Evolutionary conservation across 345 rosid species (phyloP).

Genomic region (Sisymbrium irio): DNA sequence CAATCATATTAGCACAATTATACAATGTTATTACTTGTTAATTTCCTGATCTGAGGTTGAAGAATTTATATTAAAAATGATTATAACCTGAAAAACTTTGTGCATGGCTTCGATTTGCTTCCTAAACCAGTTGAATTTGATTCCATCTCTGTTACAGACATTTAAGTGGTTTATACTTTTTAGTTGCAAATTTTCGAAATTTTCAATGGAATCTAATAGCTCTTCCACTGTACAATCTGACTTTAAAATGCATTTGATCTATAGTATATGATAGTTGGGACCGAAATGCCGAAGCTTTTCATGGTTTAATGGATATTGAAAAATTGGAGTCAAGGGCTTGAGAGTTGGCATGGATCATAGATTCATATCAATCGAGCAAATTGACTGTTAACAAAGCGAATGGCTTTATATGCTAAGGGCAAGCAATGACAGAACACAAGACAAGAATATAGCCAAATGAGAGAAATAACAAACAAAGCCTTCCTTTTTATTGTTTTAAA

Average conservation of each 20-base stretch:
- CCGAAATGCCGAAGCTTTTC: neutral
- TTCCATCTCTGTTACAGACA: conserved; percentile 87
- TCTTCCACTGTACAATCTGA: neutral
- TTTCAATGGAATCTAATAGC: conserved; percentile 6
- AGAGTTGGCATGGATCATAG: neutral
- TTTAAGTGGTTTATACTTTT: conserved; percentile 35
- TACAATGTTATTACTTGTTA: conserved; percentile 1
- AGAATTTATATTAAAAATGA: conserved; percentile 41
- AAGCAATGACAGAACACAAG: neutral
- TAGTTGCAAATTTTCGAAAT: conserved; percentile 19
- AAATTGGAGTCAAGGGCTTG: neutral
- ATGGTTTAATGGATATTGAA: neutral
- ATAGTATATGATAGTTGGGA: neutral
- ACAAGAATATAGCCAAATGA: too few relatives aligned
- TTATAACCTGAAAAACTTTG: conserved; percentile 96
- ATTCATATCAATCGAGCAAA: neutral
- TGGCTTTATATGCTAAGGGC: too few relatives aligned
- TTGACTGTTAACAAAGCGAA: neutral
- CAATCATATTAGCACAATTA: conserved; percentile 27
- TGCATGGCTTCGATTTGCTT: conserved; percentile 99
- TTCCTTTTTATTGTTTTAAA: too few relatives aligned
- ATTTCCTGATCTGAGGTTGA: neutral
- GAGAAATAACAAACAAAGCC: too few relatives aligned
- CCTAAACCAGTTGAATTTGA: conserved; percentile 88
- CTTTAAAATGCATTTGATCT: neutral